Percentiles rank a stretch among this genome's conserved stretches.
Evolutionary conservation across 805 yeast genomes (phyloP).

Genomic region (Lachancea meyersii): DNA sequence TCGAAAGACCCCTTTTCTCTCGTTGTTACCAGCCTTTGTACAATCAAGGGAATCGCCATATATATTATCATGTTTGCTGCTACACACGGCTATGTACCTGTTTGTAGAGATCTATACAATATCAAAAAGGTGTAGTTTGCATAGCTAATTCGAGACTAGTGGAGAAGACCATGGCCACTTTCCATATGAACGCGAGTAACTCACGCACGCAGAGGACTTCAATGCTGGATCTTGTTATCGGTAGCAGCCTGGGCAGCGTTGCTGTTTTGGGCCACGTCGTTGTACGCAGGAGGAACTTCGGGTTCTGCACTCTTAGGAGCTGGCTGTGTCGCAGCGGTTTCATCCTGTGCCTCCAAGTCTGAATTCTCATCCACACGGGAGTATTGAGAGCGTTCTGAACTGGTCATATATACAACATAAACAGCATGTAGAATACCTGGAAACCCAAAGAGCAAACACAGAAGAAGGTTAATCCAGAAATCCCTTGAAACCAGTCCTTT

Average conservation of each 20-base stretch:
- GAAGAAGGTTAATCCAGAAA: constrained; percentile 17
- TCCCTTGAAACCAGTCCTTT: constrained; percentile 22
- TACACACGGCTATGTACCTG: background rate
- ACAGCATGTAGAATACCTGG: constrained; percentile 26
- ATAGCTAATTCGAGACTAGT: background rate
- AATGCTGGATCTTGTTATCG: constrained; percentile 22
- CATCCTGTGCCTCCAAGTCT: constrained; percentile 6
- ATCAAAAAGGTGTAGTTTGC: background rate
- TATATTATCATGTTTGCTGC: background rate
- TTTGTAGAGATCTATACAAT: background rate
- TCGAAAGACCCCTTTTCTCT: too few species aligned
- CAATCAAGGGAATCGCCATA: too few species aligned
- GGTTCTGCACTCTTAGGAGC: background rate
- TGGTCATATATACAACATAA: constrained; percentile 23
- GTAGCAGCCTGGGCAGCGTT: constrained; percentile 11
- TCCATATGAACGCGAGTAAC: too few species aligned
- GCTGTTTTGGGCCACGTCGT: constrained; percentile 13
- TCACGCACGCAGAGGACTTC: too few species aligned
- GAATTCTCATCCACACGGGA: background rate
- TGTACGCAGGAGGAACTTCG: constrained; percentile 16
- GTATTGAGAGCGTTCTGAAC: constrained; percentile 16
- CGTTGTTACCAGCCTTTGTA: too few species aligned
- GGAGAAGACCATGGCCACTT: background rate
- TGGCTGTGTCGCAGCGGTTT: background rate
- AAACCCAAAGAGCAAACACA: constrained; percentile 19